phyloP scores from a whole-genome alignment of 2,329 filamentous ascomycete species.

The Hymenoscyphus fructigenus region DNA sequence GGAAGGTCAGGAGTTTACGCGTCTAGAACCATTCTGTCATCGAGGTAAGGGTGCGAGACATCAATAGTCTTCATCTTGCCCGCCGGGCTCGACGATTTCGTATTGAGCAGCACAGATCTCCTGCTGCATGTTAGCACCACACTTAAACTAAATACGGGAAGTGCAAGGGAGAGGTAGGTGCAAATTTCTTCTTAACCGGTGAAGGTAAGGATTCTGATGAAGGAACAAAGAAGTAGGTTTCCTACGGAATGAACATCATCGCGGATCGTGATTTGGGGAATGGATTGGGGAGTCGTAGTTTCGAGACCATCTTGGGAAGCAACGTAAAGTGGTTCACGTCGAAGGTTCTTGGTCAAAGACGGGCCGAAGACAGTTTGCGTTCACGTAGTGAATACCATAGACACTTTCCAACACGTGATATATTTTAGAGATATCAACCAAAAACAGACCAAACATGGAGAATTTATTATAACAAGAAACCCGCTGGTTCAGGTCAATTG shows the following conservation, averaged over 20 bases:
- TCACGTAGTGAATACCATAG: too few species aligned
- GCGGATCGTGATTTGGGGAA: background rate
- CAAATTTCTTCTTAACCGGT: background rate
- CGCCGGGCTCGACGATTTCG: background rate
- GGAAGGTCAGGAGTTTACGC: background rate
- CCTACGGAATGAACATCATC: background rate
- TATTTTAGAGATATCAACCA: too few species aligned
- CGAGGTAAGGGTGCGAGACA: background rate
- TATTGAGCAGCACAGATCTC: background rate
- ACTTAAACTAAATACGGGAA: background rate
- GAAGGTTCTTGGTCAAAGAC: too few species aligned
- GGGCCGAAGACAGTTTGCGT: too few species aligned
- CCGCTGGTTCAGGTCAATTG: too few species aligned
- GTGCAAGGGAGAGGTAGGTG: background rate
- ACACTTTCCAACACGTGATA: too few species aligned
- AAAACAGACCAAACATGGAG: too few species aligned
- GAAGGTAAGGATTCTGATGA: background rate
- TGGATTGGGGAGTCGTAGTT: too few species aligned
- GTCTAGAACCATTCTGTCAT: background rate
- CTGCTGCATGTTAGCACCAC: background rate
- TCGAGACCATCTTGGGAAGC: too few species aligned
- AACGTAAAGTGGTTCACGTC: too few species aligned
- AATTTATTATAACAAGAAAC: too few species aligned
- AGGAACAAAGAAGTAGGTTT: background rate
- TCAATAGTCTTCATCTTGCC: background rate